Evolutionary conservation across 305 asterid species (phyloP).

Genomic region (Nicotiana rustica): DNA sequence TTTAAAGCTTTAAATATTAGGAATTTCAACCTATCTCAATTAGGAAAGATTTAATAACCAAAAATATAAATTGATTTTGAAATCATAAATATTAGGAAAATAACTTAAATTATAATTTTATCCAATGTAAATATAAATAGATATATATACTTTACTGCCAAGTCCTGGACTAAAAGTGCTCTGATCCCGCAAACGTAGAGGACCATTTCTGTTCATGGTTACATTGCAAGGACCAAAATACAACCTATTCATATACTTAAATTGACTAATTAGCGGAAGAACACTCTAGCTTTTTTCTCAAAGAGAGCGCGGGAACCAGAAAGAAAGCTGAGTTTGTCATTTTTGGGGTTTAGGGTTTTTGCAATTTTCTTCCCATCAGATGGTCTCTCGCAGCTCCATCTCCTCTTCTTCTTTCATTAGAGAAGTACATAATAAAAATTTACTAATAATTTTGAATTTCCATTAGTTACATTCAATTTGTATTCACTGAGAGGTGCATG

Average conservation of each 20-base stretch:
- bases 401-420: slow-evolving; percentile 9
- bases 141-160: no score
- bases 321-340: background rate
- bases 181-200: background rate
- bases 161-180: background rate
- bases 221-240: background rate
- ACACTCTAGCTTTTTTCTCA: background rate
- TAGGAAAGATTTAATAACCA: no score
- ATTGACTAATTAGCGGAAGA: background rate
- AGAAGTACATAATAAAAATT: background rate
- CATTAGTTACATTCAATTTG: background rate
- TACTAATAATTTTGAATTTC: background rate
- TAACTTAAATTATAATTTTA: no score
- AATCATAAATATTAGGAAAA: no score
- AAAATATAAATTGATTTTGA: no score
- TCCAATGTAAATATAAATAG: no score
- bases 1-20: no score
- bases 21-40: no score
- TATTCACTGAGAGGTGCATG: background rate
- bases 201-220: background rate
- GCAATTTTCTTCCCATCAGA: background rate
- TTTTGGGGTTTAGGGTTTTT: slow-evolving; percentile 14
- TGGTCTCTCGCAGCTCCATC: background rate
- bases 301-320: background rate
- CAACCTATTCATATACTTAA: background rate